A percentile compares a stretch with the other conserved stretches of the same genome.
These are phyloP conservation scores for Yarrowia yakushimensis DNA, from an alignment of 805 yeast genomes.

Conservation along the genomic window DNA sequence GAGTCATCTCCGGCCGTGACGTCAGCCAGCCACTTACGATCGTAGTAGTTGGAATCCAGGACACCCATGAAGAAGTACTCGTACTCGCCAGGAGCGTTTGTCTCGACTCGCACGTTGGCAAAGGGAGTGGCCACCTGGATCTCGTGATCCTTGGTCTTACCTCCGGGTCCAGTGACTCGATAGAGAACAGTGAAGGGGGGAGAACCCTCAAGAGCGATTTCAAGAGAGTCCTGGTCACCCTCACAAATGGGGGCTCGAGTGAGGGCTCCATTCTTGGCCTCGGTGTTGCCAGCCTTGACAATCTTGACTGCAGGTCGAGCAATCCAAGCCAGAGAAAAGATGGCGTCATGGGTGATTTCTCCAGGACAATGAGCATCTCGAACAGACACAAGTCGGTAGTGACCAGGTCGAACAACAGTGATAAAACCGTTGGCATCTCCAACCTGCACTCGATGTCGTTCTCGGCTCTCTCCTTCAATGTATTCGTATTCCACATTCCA, in stretches of 20 bases:
- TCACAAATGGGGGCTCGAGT: slow-evolving; percentile 43
- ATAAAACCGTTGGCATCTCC: slow-evolving; percentile 35
- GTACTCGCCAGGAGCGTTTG: slow-evolving; percentile 55
- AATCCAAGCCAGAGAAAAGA: slow-evolving; percentile 45
- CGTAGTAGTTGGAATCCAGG: slow-evolving; percentile 60
- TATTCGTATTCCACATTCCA: slow-evolving; percentile 39
- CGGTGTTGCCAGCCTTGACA: slow-evolving; percentile 38
- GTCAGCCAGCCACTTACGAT: slow-evolving; percentile 39
- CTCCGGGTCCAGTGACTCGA: slow-evolving; percentile 37
- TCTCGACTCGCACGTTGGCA: slow-evolving; percentile 47
- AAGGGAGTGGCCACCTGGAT: slow-evolving; percentile 52
- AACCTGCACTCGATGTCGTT: slow-evolving; percentile 12
- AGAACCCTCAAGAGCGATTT: slow-evolving; percentile 42
- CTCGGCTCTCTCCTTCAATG: slow-evolving; percentile 25
- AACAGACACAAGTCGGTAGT: slow-evolving; percentile 46
- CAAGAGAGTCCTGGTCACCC: slow-evolving; percentile 47
- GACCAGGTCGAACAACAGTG: slow-evolving; percentile 46
- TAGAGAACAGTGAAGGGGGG: slow-evolving; percentile 71
- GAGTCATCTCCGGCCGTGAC: slow-evolving; percentile 29
- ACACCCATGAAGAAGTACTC: slow-evolving; percentile 58
- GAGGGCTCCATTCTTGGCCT: slow-evolving; percentile 32
- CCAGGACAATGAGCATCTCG: slow-evolving; percentile 54
- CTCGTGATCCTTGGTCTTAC: slow-evolving; percentile 28
- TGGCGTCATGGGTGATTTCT: slow-evolving; percentile 38
- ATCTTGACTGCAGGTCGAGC: slow-evolving; percentile 47